A percentile compares a stretch with the other conserved stretches of the same genome.
These are phyloP conservation scores for Darksidea phi DNA, from an alignment of 495 filamentous ascomycete genomes.

Conservation along the genomic window DNA sequence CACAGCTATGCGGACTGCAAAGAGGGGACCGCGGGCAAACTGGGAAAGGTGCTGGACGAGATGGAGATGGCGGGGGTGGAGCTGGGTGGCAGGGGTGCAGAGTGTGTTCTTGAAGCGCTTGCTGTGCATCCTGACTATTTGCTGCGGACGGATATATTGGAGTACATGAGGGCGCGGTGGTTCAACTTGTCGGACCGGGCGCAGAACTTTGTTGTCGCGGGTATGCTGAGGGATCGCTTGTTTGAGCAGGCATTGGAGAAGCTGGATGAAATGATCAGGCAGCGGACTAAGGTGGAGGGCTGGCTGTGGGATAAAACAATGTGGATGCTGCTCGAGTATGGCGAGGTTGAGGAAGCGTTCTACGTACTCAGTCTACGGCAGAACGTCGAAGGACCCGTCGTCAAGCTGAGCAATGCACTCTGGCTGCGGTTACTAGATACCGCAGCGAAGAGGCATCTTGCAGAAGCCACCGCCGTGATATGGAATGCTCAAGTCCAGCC, in stretches of 20 bases:
- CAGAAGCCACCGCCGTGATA: conserved; percentile 51
- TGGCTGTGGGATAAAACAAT: conserved; percentile 79
- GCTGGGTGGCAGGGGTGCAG: conserved; percentile 64
- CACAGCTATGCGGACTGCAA: conserved; percentile 62
- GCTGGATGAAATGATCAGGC: conserved; percentile 62
- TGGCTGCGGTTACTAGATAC: conserved; percentile 72
- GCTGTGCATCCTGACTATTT: conserved; percentile 85
- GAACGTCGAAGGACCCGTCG: neutral
- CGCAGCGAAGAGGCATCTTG: conserved; percentile 55
- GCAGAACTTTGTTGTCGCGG: conserved; percentile 66
- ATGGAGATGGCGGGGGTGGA: conserved; percentile 62
- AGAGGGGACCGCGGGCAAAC: conserved; percentile 62
- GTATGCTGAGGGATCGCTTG: conserved; percentile 74
- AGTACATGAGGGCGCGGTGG: conserved; percentile 69
- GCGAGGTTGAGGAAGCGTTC: conserved; percentile 73
- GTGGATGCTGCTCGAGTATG: conserved; percentile 64
- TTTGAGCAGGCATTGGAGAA: conserved; percentile 78
- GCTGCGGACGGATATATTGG: conserved; percentile 68
- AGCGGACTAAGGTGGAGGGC: conserved; percentile 54
- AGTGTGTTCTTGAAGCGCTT: conserved; percentile 69
- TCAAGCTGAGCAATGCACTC: conserved; percentile 48
- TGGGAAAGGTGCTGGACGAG: conserved; percentile 63
- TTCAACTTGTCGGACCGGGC: conserved; percentile 62
- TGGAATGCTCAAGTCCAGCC: conserved; percentile 60
- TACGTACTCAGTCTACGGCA: conserved; percentile 27